Base-by-base conservation (phyloP, 179 eudicot species). In the Silene noctiflora region DNA sequence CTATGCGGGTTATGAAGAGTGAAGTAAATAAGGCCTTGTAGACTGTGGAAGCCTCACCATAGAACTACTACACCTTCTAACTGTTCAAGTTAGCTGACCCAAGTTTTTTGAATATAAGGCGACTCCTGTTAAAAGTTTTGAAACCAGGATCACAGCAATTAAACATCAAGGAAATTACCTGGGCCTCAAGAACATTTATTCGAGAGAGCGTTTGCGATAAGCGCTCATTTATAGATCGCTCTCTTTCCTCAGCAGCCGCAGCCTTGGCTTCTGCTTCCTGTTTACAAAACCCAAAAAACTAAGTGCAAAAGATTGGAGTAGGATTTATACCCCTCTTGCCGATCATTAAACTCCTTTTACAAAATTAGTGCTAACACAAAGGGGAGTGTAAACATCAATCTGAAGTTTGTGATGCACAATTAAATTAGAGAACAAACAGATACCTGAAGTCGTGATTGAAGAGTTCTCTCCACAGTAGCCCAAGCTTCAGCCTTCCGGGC, bases 241-340 rank as follows among this genome's bases (percentile, higher is more conserved):
- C 97, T 85, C 88, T 96, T 87, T 96, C 99, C 86, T 96, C 98
- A 0, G 98, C 91, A 63, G 85, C 79, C 56, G 94, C 97, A 83
- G 98, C 91, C 84, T 87, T 96, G 75, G 94, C 91, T 84, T 93
- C 99, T 24, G 96, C 98, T 91, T 96, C 99, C 99, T 96, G 88
- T 81, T 83, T 39, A 63, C 61, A 67, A 81, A 76, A 55, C 51
- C 14, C 82, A 72, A 74, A 69, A 75, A 68, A 69, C 56, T 55
- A 59, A 61, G 51, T 19, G 69, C 63, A 69, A 69, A 24, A 42
- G 12, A 12, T 25, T 14, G 24, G 53, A 11, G 20, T 53, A 9
- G 12, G 19, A 24, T 21, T 21, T 46, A 44, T 6, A 46, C 1
- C 24, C 11, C 73, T 9, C 73, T 69, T 22, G n/a, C 53, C 53